These are phyloP conservation scores for Populus hybrid DNA, from an alignment of 441 rosid genomes.

Conservation along the genomic window DNA sequence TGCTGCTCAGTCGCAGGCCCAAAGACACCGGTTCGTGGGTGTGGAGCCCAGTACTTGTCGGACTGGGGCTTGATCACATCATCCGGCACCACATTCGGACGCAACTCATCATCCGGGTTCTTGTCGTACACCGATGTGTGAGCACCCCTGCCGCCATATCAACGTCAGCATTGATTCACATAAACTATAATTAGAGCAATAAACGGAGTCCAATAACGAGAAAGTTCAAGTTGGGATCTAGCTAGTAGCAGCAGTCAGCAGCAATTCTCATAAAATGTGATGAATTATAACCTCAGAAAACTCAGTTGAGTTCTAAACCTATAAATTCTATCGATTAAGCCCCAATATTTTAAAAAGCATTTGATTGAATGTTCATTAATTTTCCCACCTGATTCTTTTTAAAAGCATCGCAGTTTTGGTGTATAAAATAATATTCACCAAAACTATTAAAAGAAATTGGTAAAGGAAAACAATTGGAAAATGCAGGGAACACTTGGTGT, in stretches of 20 bases:
- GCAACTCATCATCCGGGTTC: conserved; percentile 67
- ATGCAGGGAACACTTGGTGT: too few species aligned
- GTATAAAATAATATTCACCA: too few species aligned
- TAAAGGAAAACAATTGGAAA: too few species aligned
- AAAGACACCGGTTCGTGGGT: conserved; percentile 83
- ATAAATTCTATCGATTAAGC: too few species aligned
- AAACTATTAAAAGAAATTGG: too few species aligned
- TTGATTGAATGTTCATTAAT: too few species aligned
- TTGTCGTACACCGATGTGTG: conserved; percentile 70
- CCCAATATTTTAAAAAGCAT: too few species aligned
- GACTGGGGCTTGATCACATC: conserved; percentile 57
- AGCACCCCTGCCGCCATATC: conserved; percentile 34
- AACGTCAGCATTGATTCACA: background rate
- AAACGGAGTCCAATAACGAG: background rate
- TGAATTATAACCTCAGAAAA: too few species aligned
- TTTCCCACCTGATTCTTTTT: too few species aligned
- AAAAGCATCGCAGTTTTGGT: too few species aligned
- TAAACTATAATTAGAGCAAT: background rate
- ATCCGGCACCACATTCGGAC: conserved; percentile 56
- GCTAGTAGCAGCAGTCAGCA: background rate
- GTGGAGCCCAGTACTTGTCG: conserved; percentile 84
- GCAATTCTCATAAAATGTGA: background rate
- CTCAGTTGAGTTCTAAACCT: too few species aligned
- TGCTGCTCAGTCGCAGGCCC: conserved; percentile 52
- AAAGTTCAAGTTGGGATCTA: background rate